Evolutionary conservation across 345 rosid genomes (phyloP).

Genomic region (Toxicodendron radicans): DNA sequence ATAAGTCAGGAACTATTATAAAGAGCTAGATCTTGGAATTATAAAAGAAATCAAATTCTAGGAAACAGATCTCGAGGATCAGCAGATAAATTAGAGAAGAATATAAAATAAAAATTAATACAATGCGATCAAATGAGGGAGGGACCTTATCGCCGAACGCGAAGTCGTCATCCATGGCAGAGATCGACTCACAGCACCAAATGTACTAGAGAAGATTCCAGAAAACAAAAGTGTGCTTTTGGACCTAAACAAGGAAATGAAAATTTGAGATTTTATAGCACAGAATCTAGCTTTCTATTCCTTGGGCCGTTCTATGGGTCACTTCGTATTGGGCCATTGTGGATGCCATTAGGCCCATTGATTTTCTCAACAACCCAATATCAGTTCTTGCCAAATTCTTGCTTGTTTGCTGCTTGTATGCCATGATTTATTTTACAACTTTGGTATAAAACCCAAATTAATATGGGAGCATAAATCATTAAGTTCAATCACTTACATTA

Average conservation of each 20-base stretch:
- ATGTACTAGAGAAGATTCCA: constrained; percentile 6
- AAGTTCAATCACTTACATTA: too few relatives aligned
- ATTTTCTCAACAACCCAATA: too few relatives aligned
- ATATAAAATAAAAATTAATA: not conserved
- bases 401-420: too few relatives aligned
- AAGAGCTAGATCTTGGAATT: constrained; percentile 3
- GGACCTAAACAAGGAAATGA: not conserved
- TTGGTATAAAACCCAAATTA: too few relatives aligned
- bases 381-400: too few relatives aligned
- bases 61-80: constrained; percentile 12
- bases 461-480: too few relatives aligned
- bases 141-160: constrained; percentile 27
- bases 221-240: not conserved
- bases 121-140: constrained; percentile 21
- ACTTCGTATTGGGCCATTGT: not conserved
- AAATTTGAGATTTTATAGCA: not conserved
- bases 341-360: too few relatives aligned
- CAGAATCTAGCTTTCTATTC: too few relatives aligned
- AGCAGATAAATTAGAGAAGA: not conserved
- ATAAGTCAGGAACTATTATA: not conserved
- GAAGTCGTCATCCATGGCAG: constrained; percentile 29
- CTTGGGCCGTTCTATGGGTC: not conserved
- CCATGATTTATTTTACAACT: too few relatives aligned
- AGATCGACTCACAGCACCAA: constrained; percentile 5
- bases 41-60: not conserved